phyloP scores from a whole-genome alignment of 164 flowering plant genomes.

The Kingdonia uniflora region DNA sequence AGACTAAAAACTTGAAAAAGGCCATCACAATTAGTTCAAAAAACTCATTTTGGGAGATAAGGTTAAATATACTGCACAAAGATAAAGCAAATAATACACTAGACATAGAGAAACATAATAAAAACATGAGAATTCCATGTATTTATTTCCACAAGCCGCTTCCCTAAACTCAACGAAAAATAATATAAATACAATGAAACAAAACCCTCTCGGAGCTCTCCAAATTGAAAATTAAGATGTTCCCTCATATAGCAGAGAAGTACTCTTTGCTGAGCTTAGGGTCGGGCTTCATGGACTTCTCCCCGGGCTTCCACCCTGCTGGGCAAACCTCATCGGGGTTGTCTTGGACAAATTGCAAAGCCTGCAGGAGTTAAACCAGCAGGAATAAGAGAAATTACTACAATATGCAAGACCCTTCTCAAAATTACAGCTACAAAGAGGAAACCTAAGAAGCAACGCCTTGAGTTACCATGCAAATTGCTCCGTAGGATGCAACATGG shows the following conservation, averaged over 20 bases:
- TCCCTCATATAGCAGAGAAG: conserved; percentile 58
- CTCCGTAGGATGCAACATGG: too few relatives aligned
- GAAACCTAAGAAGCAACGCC: too few relatives aligned
- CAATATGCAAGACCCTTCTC: too few relatives aligned
- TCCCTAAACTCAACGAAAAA: not conserved
- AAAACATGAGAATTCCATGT: not conserved
- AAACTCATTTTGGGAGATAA: too few relatives aligned
- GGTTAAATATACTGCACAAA: not conserved
- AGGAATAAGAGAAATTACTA: too few relatives aligned
- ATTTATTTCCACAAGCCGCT: not conserved
- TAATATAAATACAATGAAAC: not conserved
- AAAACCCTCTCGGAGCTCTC: conserved; percentile 1
- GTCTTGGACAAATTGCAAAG: conserved; percentile 94
- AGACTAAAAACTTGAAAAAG: too few relatives aligned
- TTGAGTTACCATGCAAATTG: too few relatives aligned
- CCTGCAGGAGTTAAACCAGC: conserved; percentile 34
- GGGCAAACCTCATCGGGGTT: conserved; percentile 99
- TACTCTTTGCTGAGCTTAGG: conserved; percentile 95
- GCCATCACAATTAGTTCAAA: too few relatives aligned
- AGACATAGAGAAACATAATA: not conserved
- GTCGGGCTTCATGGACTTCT: conserved; percentile 95
- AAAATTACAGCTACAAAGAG: too few relatives aligned
- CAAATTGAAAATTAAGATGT: not conserved
- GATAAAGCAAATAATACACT: not conserved
- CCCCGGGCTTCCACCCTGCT: conserved; percentile 99